These are phyloP conservation scores for Halophytophthora polymorphica DNA, from an alignment of 352 stramenopile genomes.

Conservation along the genomic window DNA sequence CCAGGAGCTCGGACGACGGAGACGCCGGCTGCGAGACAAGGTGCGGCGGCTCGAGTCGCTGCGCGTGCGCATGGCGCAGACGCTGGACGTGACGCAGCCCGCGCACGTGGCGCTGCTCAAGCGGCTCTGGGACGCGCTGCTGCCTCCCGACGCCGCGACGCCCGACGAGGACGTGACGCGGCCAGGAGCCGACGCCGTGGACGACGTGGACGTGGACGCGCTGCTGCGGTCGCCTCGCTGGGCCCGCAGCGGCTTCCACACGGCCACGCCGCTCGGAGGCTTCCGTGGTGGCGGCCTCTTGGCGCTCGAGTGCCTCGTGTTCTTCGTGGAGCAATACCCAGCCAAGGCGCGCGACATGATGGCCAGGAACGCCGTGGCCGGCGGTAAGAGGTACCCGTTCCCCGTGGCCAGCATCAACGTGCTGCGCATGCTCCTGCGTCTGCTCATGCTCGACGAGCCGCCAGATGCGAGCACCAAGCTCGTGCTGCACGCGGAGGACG, in stretches of 20 bases:
- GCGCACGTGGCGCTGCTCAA: constrained; percentile 58
- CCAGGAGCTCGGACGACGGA: constrained; percentile 43
- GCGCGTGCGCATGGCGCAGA: constrained; percentile 69
- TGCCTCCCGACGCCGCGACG: constrained; percentile 30
- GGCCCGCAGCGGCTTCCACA: constrained; percentile 77
- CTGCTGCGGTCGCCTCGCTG: constrained; percentile 64
- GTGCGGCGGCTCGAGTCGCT: constrained; percentile 62
- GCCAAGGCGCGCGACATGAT: constrained; percentile 79
- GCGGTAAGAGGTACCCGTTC: constrained; percentile 79
- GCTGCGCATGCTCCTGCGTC: constrained; percentile 82
- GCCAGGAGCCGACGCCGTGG: constrained; percentile 17
- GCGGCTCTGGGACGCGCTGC: constrained; percentile 59
- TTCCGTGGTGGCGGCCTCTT: constrained; percentile 76
- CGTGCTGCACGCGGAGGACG: constrained; percentile 48
- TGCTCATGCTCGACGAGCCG: constrained; percentile 79
- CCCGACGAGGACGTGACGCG: constrained; percentile 17
- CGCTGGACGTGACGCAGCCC: constrained; percentile 51
- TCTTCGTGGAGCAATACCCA: constrained; percentile 76
- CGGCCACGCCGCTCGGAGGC: constrained; percentile 67
- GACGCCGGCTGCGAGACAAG: constrained; percentile 55
- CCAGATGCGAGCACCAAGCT: constrained; percentile 71
- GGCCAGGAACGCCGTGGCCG: constrained; percentile 60
- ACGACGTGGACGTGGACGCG: constrained; percentile 38
- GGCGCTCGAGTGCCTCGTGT: constrained; percentile 69
- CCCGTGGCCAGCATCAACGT: constrained; percentile 84